These are phyloP conservation scores for Torulaspora globosa DNA, from an alignment of 1,139 yeast genomes.

Conservation along the genomic window DNA sequence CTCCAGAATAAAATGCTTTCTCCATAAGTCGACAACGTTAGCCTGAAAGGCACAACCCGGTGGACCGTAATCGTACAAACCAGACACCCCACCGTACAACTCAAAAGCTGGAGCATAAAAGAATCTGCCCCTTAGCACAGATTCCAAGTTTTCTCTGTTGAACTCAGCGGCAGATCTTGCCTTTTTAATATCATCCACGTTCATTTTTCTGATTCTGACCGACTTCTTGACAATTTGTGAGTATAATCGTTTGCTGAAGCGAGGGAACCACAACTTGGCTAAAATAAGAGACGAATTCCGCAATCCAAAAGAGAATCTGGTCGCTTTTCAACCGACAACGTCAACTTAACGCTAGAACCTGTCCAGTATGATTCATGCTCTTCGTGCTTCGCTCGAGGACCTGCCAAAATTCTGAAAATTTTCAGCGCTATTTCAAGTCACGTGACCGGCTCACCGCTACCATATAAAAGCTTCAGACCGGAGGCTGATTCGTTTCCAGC, in stretches of 20 bases:
- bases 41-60: slow-evolving; percentile 99
- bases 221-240: slow-evolving; percentile 31
- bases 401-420: slow-evolving; percentile 5
- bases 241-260: slow-evolving; percentile 27
- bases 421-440: background rate
- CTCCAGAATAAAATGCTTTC: slow-evolving; percentile 94
- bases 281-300: background rate
- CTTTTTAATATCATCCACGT: slow-evolving; percentile 32
- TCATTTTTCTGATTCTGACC: slow-evolving; percentile 33
- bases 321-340: background rate
- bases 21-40: slow-evolving; percentile 89
- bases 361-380: background rate
- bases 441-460: too few relatives aligned
- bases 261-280: slow-evolving; percentile 29
- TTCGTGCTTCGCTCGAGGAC: slow-evolving; percentile 4
- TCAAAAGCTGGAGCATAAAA: slow-evolving; percentile 97
- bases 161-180: slow-evolving; percentile 51
- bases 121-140: slow-evolving; percentile 89
- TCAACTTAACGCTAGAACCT: background rate
- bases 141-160: slow-evolving; percentile 82
- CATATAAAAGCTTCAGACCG: too few relatives aligned
- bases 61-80: slow-evolving; percentile 97
- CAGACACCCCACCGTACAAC: slow-evolving; percentile 97
- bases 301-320: background rate
- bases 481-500: too few relatives aligned